Evolutionary conservation across 2,329 filamentous ascomycete genomes (phyloP).

Genomic region (Aureobasidium sp.): DNA sequence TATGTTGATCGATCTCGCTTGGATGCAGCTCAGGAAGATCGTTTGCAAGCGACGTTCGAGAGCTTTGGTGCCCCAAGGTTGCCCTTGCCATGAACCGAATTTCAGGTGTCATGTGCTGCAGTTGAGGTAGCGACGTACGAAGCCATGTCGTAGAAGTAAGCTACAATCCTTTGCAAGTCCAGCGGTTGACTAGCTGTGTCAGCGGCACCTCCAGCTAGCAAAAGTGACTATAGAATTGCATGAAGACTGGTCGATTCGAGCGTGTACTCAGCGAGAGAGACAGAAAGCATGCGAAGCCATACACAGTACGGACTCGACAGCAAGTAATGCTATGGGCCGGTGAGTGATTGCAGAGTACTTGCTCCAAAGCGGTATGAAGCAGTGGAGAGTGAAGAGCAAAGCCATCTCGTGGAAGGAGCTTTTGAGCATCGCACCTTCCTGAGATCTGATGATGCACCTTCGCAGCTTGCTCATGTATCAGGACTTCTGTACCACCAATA

Average conservation of each 20-base stretch:
- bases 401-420: background rate
- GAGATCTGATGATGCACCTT: too few species aligned
- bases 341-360: too few species aligned
- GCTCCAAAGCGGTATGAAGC: too few species aligned
- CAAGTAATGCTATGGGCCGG: too few species aligned
- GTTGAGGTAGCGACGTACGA: background rate
- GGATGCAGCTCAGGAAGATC: slow-evolving; percentile 10
- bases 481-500: background rate
- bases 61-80: background rate
- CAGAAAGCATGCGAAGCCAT: too few species aligned
- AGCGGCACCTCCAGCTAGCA: too few species aligned
- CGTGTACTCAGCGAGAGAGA: too few species aligned
- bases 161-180: too few species aligned
- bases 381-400: background rate
- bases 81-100: background rate
- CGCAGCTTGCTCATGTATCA: background rate
- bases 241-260: too few species aligned
- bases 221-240: too few species aligned
- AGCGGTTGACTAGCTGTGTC: too few species aligned
- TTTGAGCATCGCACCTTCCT: slow-evolving; percentile 2
- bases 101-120: background rate
- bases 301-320: too few species aligned
- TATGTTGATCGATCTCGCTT: slow-evolving; percentile 15
- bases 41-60: slow-evolving; percentile 13
- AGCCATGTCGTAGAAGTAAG: background rate